Evolutionary conservation across 306 rosid genomes (phyloP).

Genomic region (Cicer bijugum): DNA sequence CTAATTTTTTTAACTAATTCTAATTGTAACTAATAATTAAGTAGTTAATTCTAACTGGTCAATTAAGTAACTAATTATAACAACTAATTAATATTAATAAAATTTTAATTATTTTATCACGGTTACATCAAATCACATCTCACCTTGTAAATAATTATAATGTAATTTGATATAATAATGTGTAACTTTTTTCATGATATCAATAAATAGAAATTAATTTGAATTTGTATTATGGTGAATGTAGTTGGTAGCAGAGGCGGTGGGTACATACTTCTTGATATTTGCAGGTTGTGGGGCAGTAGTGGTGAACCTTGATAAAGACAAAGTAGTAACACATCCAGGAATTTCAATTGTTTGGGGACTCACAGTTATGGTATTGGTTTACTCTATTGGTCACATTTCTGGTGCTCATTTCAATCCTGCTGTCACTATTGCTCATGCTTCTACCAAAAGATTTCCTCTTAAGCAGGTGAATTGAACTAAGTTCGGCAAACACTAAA

Average conservation of each 20-base stretch:
- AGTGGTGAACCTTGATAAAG: slow-evolving; percentile 59
- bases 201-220: too few species aligned
- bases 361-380: slow-evolving; percentile 64
- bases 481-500: too few species aligned
- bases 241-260: slow-evolving; percentile 74
- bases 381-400: slow-evolving; percentile 76
- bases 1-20: too few species aligned
- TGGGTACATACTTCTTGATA: slow-evolving; percentile 79
- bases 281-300: slow-evolving; percentile 78
- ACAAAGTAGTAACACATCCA: slow-evolving; percentile 52
- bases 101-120: too few species aligned
- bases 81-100: too few species aligned
- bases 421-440: slow-evolving; percentile 82
- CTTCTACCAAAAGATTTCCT: slow-evolving; percentile 67
- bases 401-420: slow-evolving; percentile 95
- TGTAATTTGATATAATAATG: too few species aligned
- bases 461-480: slow-evolving; percentile 53
- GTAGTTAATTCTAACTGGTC: too few species aligned
- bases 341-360: slow-evolving; percentile 81
- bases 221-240: slow-evolving; percentile 13
- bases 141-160: too few species aligned
- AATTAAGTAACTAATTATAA: too few species aligned
- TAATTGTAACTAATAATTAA: too few species aligned
- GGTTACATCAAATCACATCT: too few species aligned
- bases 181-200: too few species aligned